These are phyloP conservation scores for Clarireedia homoeocarpa DNA, from an alignment of 2,329 filamentous ascomycete species.

Conservation along the genomic window DNA sequence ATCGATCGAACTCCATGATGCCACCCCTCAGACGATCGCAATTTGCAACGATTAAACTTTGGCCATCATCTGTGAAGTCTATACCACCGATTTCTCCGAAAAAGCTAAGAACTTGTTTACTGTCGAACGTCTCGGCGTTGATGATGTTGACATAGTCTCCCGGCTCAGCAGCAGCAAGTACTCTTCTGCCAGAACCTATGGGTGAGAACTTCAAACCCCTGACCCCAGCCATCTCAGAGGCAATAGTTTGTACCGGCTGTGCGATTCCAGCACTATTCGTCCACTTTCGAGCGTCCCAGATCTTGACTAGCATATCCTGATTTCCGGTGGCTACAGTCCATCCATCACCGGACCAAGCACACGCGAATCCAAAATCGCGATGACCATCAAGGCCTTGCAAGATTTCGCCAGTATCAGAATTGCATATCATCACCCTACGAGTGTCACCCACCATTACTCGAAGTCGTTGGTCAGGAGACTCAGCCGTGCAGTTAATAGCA, in stretches of 20 bases:
- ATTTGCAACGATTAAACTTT: slow-evolving; percentile 61
- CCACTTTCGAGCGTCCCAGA: slow-evolving; percentile 73
- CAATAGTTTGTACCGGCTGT: slow-evolving; percentile 45
- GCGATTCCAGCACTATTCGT: slow-evolving; percentile 41
- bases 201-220: slow-evolving; percentile 67
- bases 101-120: slow-evolving; percentile 63
- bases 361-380: slow-evolving; percentile 65
- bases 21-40: slow-evolving; percentile 60
- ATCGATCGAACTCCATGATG: slow-evolving; percentile 30
- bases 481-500: slow-evolving; percentile 64
- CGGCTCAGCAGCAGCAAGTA: slow-evolving; percentile 67
- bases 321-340: slow-evolving; percentile 69
- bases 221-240: slow-evolving; percentile 59
- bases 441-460: slow-evolving; percentile 67
- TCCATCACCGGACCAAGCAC: slow-evolving; percentile 72
- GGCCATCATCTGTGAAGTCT: slow-evolving; percentile 57
- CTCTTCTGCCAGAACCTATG: slow-evolving; percentile 54
- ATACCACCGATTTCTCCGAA: slow-evolving; percentile 70
- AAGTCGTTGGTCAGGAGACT: slow-evolving; percentile 63
- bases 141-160: slow-evolving; percentile 67
- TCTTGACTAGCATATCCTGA: slow-evolving; percentile 64
- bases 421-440: slow-evolving; percentile 55
- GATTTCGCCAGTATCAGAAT: slow-evolving; percentile 56
- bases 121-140: slow-evolving; percentile 54
- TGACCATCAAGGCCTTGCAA: slow-evolving; percentile 55